phyloP scores from a whole-genome alignment of 352 stramenopile species.

The Phytophthora pseudosyringae region DNA sequence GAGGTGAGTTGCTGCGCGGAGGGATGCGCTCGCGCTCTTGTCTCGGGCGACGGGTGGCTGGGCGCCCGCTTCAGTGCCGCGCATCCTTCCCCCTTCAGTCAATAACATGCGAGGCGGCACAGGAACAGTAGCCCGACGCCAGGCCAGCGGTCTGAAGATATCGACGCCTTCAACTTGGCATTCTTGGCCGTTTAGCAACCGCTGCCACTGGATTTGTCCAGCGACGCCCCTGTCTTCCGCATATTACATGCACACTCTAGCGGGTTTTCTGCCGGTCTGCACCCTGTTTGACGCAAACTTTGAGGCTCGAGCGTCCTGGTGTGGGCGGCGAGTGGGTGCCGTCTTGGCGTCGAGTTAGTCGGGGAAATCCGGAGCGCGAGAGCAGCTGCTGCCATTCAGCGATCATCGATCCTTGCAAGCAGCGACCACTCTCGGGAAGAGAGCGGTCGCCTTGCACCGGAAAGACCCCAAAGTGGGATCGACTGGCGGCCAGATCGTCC shows the following conservation, averaged over 20 bases:
- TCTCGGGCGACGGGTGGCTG: constrained; percentile 12
- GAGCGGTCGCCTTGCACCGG: constrained; percentile 23
- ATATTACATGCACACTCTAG: too few species aligned
- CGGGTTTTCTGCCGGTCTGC: constrained; percentile 20
- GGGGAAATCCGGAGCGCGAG: constrained; percentile 25
- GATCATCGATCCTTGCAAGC: constrained; percentile 20
- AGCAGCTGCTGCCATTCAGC: constrained; percentile 31
- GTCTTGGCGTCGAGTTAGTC: constrained; percentile 12
- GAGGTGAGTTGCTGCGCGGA: too few species aligned
- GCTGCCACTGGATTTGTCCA: too few species aligned
- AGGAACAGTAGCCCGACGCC: constrained; percentile 8
- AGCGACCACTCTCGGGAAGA: constrained; percentile 13
- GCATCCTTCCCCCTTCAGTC: constrained; percentile 26
- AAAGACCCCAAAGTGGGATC: background rate
- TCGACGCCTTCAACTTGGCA: too few species aligned
- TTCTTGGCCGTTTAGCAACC: too few species aligned
- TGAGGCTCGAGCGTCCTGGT: background rate
- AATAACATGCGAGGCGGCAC: constrained; percentile 22
- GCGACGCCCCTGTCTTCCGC: too few species aligned
- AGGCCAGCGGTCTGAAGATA: too few species aligned
- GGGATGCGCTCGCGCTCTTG: too few species aligned
- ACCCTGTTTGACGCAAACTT: background rate
- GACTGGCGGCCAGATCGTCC: background rate
- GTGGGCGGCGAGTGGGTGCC: constrained; percentile 4
- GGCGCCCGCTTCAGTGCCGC: constrained; percentile 15